These are phyloP conservation scores for Coprinopsis sp. DNA, from an alignment of 768 basidiomycete genomes.

Conservation along the genomic window DNA sequence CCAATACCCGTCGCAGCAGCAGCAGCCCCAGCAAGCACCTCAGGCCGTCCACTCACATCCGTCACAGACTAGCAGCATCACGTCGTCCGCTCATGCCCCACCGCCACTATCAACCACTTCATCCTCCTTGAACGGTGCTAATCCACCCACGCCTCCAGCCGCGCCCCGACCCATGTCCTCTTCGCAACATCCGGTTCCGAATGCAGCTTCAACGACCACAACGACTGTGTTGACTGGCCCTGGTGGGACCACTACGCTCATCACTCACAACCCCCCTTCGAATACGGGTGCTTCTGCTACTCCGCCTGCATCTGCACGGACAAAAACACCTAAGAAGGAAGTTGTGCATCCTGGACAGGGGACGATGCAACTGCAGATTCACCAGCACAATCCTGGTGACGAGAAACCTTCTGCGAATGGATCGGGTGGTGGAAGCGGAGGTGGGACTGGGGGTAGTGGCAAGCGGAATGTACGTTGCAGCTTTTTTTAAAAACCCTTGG, in stretches of 20 bases:
- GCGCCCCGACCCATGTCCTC: not conserved
- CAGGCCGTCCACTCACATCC: not conserved
- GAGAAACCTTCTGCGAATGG: too few relatives aligned
- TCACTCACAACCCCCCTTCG: not conserved
- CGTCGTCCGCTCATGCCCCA: not conserved
- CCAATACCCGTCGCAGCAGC: conserved; percentile 10
- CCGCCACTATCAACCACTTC: not conserved
- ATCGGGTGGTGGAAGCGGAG: too few relatives aligned
- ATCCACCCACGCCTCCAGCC: too few relatives aligned
- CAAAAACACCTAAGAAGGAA: conserved; percentile 3
- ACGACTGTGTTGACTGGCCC: not conserved
- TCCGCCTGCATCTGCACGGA: not conserved
- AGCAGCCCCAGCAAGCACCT: conserved; percentile 7
- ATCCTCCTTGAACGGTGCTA: too few relatives aligned
- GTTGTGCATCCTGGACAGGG: conserved; percentile 3
- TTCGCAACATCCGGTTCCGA: not conserved
- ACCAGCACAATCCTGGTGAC: conserved; percentile 2
- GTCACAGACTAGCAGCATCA: not conserved
- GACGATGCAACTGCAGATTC: conserved; percentile 3
- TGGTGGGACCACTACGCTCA: not conserved
- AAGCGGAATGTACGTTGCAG: not conserved
- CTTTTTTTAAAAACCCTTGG: not conserved
- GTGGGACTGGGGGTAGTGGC: not conserved
- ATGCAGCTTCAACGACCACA: not conserved
- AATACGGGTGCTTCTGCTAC: not conserved